Percentiles rank a stretch among this genome's conserved stretches.
Evolutionary conservation across 306 rosid genomes (phyloP).

Genomic region (Hippophae gyantsensis): DNA sequence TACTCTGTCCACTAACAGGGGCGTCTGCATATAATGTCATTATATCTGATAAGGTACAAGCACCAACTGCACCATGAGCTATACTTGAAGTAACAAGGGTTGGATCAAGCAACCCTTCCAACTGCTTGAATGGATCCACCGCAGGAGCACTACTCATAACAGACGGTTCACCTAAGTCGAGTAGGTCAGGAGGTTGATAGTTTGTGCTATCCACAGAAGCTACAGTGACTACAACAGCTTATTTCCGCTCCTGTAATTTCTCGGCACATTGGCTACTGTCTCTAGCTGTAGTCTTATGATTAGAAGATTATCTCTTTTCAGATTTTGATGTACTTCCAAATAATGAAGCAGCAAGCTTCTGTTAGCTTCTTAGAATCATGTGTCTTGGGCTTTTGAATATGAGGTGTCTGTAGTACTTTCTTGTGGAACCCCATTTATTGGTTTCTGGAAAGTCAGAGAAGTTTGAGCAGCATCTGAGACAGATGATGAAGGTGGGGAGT

Average conservation of each 20-base stretch:
- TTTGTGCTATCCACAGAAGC: slow-evolving; percentile 28
- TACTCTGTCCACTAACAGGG: slow-evolving; percentile 30
- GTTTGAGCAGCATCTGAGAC: slow-evolving; percentile 22
- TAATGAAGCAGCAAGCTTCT: slow-evolving; percentile 82
- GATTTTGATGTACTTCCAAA: slow-evolving; percentile 63
- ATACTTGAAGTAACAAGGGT: slow-evolving; percentile 24
- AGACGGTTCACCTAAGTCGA: slow-evolving; percentile 57
- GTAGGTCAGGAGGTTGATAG: slow-evolving; percentile 55
- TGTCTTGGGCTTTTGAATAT: slow-evolving; percentile 38
- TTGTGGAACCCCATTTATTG: slow-evolving; percentile 45
- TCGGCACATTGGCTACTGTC: slow-evolving; percentile 27
- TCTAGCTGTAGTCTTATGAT: slow-evolving; percentile 44
- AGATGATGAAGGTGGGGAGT: slow-evolving; percentile 43
- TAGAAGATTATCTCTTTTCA: slow-evolving; percentile 36
- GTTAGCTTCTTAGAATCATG: slow-evolving; percentile 48
- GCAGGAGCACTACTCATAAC: slow-evolving; percentile 28
- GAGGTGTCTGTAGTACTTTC: slow-evolving; percentile 27
- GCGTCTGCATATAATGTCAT: slow-evolving; percentile 39
- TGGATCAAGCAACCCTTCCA: slow-evolving; percentile 69
- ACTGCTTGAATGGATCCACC: slow-evolving; percentile 61
- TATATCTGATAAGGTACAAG: slow-evolving; percentile 38
- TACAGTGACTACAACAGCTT: slow-evolving; percentile 23
- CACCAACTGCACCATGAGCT: slow-evolving; percentile 25
- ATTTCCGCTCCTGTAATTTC: slow-evolving; percentile 35
- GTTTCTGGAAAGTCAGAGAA: slow-evolving; percentile 53